Percentiles rank a stretch among this genome's conserved stretches.
Conservation (phyloP, 257 asterid genomes). For the Solanum pinnatisectum region DNA sequence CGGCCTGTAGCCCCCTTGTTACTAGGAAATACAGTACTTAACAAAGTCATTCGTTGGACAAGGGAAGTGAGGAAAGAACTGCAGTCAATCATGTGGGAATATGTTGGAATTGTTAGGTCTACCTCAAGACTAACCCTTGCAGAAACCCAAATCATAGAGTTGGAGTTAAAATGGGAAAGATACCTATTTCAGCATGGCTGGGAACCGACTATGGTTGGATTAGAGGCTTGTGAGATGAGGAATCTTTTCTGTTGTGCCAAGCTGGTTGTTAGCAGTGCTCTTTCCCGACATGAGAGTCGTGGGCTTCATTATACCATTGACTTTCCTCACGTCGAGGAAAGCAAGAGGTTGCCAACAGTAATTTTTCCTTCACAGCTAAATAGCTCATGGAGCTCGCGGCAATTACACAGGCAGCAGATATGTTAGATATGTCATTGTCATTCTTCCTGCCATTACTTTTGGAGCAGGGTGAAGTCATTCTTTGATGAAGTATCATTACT, state of each 20-base stretch:
- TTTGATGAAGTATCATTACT: not conserved
- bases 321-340: constrained; percentile 69
- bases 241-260: constrained; percentile 91
- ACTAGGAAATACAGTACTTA: constrained; percentile 29
- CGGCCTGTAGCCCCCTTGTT: constrained; percentile 48
- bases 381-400: constrained; percentile 80
- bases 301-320: constrained; percentile 85
- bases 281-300: constrained; percentile 86
- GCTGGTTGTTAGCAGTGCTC: constrained; percentile 80
- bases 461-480: not conserved
- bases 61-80: constrained; percentile 60
- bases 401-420: constrained; percentile 47
- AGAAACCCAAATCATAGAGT: constrained; percentile 62
- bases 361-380: constrained; percentile 62
- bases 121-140: constrained; percentile 65
- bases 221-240: constrained; percentile 93
- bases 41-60: constrained; percentile 35
- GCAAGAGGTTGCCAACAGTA: constrained; percentile 82
- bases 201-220: constrained; percentile 87
- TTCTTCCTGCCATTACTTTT: not conserved
- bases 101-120: constrained; percentile 84
- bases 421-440: constrained; percentile 7
- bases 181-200: constrained; percentile 84
- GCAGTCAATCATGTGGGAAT: constrained; percentile 83
- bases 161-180: constrained; percentile 86